A percentile compares a stretch with the other conserved stretches of the same genome.
Conservation (phyloP, 2,329 filamentous ascomycete species). For the Xylariaceae sp. region DNA sequence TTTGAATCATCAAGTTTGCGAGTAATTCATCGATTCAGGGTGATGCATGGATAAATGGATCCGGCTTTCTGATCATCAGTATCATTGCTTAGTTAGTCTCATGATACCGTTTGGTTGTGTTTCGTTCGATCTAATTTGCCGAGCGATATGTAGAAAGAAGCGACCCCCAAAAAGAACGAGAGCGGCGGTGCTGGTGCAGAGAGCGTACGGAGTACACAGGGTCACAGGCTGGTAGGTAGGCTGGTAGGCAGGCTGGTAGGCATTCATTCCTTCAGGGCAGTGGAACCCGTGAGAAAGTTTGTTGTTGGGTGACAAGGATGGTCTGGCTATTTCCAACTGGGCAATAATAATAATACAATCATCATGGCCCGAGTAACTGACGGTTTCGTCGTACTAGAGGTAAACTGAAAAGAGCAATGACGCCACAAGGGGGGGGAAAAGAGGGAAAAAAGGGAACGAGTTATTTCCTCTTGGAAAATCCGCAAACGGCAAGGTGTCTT, state of each 20-base stretch:
- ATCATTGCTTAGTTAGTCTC: slow-evolving; percentile 22
- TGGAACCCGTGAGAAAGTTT: neutral
- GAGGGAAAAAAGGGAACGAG: neutral
- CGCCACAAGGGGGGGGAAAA: neutral
- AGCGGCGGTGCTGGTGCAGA: neutral
- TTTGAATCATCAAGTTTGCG: slow-evolving; percentile 5
- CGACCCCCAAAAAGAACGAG: slow-evolving; percentile 18
- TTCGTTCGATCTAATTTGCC: slow-evolving; percentile 18
- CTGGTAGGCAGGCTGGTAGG: neutral
- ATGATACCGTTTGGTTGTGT: slow-evolving; percentile 11
- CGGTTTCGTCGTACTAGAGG: neutral
- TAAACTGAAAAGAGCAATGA: neutral
- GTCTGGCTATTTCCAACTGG: neutral
- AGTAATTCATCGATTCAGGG: neutral
- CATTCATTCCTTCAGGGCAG: neutral
- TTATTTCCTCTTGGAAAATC: neutral
- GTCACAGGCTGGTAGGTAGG: neutral
- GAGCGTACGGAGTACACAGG: neutral
- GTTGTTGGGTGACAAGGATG: neutral
- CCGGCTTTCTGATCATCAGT: slow-evolving; percentile 20
- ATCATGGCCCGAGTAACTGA: neutral
- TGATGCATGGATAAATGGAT: slow-evolving; percentile 5
- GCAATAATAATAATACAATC: neutral
- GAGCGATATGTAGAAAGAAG: slow-evolving; percentile 20
- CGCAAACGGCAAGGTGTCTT: slow-evolving; percentile 1